Base-by-base conservation (phyloP, 2,329 filamentous ascomycete genomes). In the Ceratocystis alfenasii region DNA sequence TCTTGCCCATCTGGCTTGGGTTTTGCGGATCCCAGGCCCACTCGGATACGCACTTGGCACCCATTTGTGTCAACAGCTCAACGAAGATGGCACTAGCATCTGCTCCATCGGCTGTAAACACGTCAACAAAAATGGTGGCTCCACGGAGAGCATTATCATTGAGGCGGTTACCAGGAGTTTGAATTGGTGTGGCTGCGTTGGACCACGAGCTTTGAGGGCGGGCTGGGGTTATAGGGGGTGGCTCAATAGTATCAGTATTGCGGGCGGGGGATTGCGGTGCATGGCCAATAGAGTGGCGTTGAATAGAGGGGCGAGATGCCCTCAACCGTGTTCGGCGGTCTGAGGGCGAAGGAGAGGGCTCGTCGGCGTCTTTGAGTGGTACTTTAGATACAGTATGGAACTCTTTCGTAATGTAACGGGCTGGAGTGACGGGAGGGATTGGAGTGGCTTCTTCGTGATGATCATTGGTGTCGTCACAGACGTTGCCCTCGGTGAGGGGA, bases 41-140 rank as follows among this genome's bases (percentile, higher is more conserved):
- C 15, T 79, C 81, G 75, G 87, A 89, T 55, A 92, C 81, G 71
- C 89, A 90, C 59, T 84, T 83, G 22, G 91, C 91, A 10, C 91
- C 91, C 83, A 95, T 91, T 71, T 90, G 84, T 7, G 80, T 83
- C 25, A 95, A 80, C 5, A 95, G 80, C 70, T 92, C 88, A 17
- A 89, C 81, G 73, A 95, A 95, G 66, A 94, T 84, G n/a, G 82
- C 82, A 71, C 87, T 90, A 6, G 88, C 88, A 74, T 94, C 88
- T 28, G 85, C 86, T 5, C 90, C 90, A 71, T 94, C 88, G 7
- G 83, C 88, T 0, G 89, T 92, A 72, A 90, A 84, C 1, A 95
- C 89, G 73, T 96, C 90, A 1, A 94, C 88, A 72, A 86, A 90
- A 3, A 94, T 88, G 2, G 90, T 83, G 17, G 86, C 88, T 1